A percentile compares a stretch with the other conserved stretches of the same genome.
Evolutionary conservation across 345 rosid species (phyloP).

Genomic region (Rubroshorea leprosula): DNA sequence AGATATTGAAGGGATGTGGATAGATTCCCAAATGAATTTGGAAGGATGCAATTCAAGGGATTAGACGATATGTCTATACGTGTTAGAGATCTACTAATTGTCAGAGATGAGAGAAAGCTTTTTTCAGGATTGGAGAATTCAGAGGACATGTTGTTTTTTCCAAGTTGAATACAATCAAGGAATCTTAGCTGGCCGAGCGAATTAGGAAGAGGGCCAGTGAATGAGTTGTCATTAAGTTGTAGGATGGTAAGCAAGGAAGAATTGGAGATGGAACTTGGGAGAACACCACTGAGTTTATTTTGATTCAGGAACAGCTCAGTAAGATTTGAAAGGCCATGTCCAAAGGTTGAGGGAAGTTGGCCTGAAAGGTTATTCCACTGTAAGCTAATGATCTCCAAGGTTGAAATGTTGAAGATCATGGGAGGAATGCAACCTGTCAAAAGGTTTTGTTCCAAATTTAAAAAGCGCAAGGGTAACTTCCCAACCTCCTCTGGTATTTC

Average conservation of each 20-base stretch:
- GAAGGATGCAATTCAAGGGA: conserved; percentile 8
- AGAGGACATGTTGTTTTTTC: conserved; percentile 1
- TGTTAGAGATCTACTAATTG: conserved; percentile 6
- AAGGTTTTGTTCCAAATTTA: neutral
- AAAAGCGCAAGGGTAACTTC: neutral
- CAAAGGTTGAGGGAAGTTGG: conserved; percentile 17
- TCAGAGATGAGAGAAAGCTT: conserved; percentile 18
- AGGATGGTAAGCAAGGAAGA: conserved; percentile 9
- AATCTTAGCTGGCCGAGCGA: conserved; percentile 9
- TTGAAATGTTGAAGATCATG: conserved; percentile 16
- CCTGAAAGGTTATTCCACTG: conserved; percentile 14
- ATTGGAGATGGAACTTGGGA: conserved; percentile 20
- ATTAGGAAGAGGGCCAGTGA: conserved; percentile 19
- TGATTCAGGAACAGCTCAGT: conserved; percentile 1
- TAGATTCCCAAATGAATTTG: conserved; percentile 13
- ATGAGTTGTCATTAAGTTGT: conserved; percentile 5
- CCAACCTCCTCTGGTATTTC: conserved; percentile 12
- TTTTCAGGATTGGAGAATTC: neutral
- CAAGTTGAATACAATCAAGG: conserved; percentile 12
- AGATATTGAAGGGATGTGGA: neutral
- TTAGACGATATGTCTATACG: neutral
- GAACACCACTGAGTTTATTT: conserved; percentile 12
- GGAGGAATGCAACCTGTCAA: conserved; percentile 12
- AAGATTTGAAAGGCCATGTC: conserved; percentile 20
- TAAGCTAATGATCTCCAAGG: neutral